A percentile compares a stretch with the other conserved stretches of the same genome.
phyloP scores from a whole-genome alignment of 1,139 yeast genomes.

The Pneumocystis jirovecii region DNA sequence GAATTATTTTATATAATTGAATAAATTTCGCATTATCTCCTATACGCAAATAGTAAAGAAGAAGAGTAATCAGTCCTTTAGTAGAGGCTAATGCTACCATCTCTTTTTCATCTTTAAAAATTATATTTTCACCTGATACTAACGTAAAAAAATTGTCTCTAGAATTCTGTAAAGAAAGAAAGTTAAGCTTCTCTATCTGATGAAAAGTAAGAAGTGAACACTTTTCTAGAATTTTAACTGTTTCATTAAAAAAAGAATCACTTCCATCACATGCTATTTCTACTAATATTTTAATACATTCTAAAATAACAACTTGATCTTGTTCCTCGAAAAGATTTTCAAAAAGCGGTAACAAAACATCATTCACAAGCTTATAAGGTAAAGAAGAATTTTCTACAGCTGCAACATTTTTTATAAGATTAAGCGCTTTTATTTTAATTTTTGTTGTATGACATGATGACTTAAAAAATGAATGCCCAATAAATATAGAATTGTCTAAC shows the following conservation, averaged over 20 bases:
- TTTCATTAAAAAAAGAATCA: neutral
- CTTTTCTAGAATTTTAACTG: neutral
- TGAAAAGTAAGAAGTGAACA: neutral
- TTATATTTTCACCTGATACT: neutral
- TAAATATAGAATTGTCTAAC: slow-evolving; percentile 34
- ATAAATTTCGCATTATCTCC: neutral
- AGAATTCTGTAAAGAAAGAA: neutral
- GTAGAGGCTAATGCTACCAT: neutral
- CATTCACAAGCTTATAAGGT: slow-evolving; percentile 5
- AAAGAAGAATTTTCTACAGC: slow-evolving; percentile 23
- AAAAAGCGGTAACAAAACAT: slow-evolving; percentile 9
- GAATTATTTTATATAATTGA: neutral
- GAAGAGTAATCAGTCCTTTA: neutral
- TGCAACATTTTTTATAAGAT: slow-evolving; percentile 32
- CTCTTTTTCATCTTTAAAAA: neutral
- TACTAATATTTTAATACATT: slow-evolving; percentile 10
- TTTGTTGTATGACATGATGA: slow-evolving; percentile 22
- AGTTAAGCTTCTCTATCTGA: neutral
- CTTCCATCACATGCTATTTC: slow-evolving; percentile 22
- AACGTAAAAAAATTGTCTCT: neutral
- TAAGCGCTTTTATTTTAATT: slow-evolving; percentile 31
- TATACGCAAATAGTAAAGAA: neutral
- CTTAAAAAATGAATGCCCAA: slow-evolving; percentile 36
- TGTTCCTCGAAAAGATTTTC: slow-evolving; percentile 9
- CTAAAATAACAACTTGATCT: slow-evolving; percentile 5